Base-by-base conservation (phyloP, 805 yeast species). In the Kodamaea neixiangensis region DNA sequence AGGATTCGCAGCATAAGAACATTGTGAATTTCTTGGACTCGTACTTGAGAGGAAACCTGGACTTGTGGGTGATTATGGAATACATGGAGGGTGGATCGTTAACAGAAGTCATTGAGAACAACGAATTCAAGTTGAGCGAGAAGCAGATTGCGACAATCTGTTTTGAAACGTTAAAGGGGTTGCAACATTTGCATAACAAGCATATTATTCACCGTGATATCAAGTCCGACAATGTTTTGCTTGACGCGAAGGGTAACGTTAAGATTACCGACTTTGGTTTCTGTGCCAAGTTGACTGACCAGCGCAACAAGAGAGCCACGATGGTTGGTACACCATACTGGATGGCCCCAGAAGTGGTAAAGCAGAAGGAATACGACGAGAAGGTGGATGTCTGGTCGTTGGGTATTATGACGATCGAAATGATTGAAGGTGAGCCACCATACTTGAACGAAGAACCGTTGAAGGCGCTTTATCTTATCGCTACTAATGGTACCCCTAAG, bases 41-140 rank as follows among this genome's bases (percentile, higher is more conserved):
- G 1, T 96, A 89, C 63, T 72, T 93, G 55, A 79, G 91, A 49
- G 89, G 90, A 3, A 75, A 78, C 45, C 79, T 81, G 52, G 97
- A 94, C 62, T 75, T 94, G 53, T 93, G 98, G 97, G 99, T 94
- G n/a, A 88, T 96, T 29, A 94, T 94, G 99, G 99, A 94, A 69
- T 96, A 85, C 67, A 94, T 94, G 99, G 97, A 96, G 72, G 99
- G 99, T 49, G 99, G 99, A 1, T 88, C 97, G 3, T 75, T 94
- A 58, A 94, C 98, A 0, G 99, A 94, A 71, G 89, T 96, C 38
- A 92, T 96, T 63, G 97, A 91, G 50, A 89, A 91, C 69, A 92
- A 92, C 66, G 85, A 84, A 48, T 67, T 61, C 56, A 78, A 81
- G 44, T 71, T 94, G 59, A 79, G 81, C 14, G 99, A 94, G 68